Evolutionary conservation across 306 rosid species (phyloP).

Genomic region (Alnus glutinosa): DNA sequence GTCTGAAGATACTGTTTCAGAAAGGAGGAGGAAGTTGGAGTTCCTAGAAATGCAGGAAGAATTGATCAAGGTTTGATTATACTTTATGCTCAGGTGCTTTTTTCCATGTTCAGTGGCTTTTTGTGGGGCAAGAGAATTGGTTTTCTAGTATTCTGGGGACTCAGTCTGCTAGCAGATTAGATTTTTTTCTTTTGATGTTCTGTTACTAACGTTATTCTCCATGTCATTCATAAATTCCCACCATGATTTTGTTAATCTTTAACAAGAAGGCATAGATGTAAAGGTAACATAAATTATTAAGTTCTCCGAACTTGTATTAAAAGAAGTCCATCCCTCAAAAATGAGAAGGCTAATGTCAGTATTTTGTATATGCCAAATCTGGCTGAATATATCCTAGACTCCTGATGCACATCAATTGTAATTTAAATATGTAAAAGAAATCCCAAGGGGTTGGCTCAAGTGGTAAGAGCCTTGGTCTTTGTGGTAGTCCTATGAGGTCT

Average conservation of each 20-base stretch:
- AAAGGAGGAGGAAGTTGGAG: conserved; percentile 92
- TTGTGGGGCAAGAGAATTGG: conserved; percentile 1
- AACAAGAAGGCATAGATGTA: neutral
- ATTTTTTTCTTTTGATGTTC: neutral
- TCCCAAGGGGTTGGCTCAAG: no score
- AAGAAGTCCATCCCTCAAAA: neutral
- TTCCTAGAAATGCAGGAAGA: conserved; percentile 96
- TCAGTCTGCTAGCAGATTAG: neutral
- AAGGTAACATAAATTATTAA: neutral
- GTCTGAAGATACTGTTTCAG: conserved; percentile 85
- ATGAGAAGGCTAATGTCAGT: conserved; percentile 1
- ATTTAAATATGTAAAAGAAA: neutral
- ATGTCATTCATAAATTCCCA: neutral
- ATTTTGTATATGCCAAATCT: neutral
- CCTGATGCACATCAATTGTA: neutral
- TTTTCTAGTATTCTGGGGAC: neutral
- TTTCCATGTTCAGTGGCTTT: conserved; percentile 12
- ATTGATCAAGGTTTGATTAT: conserved; percentile 67
- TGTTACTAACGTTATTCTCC: neutral
- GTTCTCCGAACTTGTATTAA: neutral
- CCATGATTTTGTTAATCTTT: neutral
- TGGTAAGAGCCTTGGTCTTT: no score
- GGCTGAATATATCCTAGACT: neutral
- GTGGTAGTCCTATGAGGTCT: no score
- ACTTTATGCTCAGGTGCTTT: conserved; percentile 13